Evolutionary conservation across 1,284 basidiomycete genomes (phyloP).

Genomic region (Tilletia indica): DNA sequence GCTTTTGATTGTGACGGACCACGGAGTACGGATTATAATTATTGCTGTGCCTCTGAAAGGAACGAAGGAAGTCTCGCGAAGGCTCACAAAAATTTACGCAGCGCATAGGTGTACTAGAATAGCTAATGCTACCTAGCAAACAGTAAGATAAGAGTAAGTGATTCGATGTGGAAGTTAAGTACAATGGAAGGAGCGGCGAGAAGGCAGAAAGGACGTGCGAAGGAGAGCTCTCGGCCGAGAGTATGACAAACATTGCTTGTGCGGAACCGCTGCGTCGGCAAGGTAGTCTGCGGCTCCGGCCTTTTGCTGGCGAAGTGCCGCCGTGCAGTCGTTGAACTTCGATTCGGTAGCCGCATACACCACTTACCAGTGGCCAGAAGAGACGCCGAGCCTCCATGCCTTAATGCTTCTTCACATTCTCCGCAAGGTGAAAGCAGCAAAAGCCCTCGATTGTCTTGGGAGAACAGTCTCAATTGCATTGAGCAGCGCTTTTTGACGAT

Average conservation of each 20-base stretch:
- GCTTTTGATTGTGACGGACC: too few relatives aligned
- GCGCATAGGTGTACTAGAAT: too few relatives aligned
- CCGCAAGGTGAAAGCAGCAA: slow-evolving; percentile 7
- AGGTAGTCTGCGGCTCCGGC: not conserved
- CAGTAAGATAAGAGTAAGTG: too few relatives aligned
- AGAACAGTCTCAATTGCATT: not conserved
- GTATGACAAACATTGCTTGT: not conserved
- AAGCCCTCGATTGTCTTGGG: not conserved
- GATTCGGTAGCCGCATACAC: not conserved
- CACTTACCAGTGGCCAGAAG: slow-evolving; percentile 7
- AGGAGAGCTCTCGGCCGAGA: too few relatives aligned
- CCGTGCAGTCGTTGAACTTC: slow-evolving; percentile 3
- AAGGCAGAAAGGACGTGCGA: too few relatives aligned
- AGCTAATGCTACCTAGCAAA: too few relatives aligned
- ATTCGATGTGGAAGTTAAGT: too few relatives aligned
- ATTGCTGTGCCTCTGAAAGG: too few relatives aligned
- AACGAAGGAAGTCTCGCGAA: too few relatives aligned
- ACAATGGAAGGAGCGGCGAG: too few relatives aligned
- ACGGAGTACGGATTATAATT: too few relatives aligned
- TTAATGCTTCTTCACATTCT: slow-evolving; percentile 5
- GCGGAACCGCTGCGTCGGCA: not conserved
- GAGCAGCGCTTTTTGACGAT: not conserved
- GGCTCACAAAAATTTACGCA: too few relatives aligned
- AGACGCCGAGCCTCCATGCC: not conserved
- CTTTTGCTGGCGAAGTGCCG: not conserved